These are phyloP conservation scores for Cardamine resedifolia DNA, from an alignment of 345 rosid species.

Conservation along the genomic window DNA sequence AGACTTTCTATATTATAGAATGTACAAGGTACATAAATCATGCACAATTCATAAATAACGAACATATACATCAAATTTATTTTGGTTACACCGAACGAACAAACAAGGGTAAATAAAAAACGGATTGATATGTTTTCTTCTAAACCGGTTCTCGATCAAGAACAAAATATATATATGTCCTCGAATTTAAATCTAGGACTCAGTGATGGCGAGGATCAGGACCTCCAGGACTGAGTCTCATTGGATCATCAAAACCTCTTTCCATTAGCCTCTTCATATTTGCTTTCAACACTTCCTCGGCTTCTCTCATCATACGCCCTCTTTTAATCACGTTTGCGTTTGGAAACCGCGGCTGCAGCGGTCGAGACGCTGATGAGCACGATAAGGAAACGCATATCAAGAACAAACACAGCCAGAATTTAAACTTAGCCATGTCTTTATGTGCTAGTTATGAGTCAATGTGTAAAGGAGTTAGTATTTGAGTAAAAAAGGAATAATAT, in stretches of 20 bases:
- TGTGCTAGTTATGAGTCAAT: neutral
- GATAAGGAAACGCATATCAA: conserved; percentile 40
- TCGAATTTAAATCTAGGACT: neutral
- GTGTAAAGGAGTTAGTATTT: conserved; percentile 4
- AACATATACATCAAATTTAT: neutral
- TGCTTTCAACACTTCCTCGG: conserved; percentile 44
- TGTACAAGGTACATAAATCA: conserved; percentile 31
- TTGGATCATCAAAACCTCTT: conserved; percentile 39
- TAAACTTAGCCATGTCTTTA: conserved; percentile 31
- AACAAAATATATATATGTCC: conserved; percentile 7
- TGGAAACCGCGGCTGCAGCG: conserved; percentile 8
- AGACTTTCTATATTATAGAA: neutral
- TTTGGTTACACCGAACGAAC: conserved; percentile 2
- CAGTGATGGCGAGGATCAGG: conserved; percentile 70
- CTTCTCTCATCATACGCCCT: conserved; percentile 45
- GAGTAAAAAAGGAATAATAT: neutral
- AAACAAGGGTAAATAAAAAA: conserved; percentile 11
- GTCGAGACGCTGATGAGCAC: conserved; percentile 35
- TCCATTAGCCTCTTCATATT: conserved; percentile 47
- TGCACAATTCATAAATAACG: conserved; percentile 13
- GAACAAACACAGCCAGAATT: conserved; percentile 32
- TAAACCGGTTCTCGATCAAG: conserved; percentile 25
- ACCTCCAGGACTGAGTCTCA: conserved; percentile 64
- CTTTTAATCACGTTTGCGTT: conserved; percentile 11
- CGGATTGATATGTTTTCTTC: conserved; percentile 21